Conservation (phyloP, 2,329 filamentous ascomycete genomes). For the Beauveria asiatica region DNA sequence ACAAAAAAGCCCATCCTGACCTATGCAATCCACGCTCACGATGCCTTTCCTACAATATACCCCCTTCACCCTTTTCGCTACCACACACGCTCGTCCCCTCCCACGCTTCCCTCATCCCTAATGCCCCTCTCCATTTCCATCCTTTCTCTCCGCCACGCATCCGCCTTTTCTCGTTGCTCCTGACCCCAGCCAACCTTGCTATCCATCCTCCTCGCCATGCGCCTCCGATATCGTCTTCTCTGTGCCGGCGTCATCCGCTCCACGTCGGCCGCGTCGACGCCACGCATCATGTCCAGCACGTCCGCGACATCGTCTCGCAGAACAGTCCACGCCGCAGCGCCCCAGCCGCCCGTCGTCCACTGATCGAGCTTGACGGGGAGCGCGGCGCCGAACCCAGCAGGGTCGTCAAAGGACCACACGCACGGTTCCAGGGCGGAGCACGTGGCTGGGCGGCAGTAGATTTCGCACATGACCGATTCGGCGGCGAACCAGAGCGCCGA, state of each 20-base stretch:
- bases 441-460: slow-evolving; percentile 45
- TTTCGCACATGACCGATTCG: slow-evolving; percentile 45
- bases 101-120: slow-evolving; percentile 25
- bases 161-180: slow-evolving; percentile 35
- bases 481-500: slow-evolving; percentile 43
- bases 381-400: slow-evolving; percentile 47
- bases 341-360: slow-evolving; percentile 48
- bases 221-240: slow-evolving; percentile 40
- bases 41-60: background rate
- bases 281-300: slow-evolving; percentile 34
- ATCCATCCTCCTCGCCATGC: slow-evolving; percentile 37
- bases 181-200: slow-evolving; percentile 16
- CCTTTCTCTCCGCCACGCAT: slow-evolving; percentile 37
- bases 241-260: slow-evolving; percentile 36
- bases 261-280: slow-evolving; percentile 37
- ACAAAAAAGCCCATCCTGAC: background rate
- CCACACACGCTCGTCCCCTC: slow-evolving; percentile 23
- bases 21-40: background rate
- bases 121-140: slow-evolving; percentile 28
- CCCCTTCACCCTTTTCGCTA: background rate
- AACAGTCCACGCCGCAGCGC: slow-evolving; percentile 27
- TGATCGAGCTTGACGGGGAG: slow-evolving; percentile 55
- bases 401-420: slow-evolving; percentile 49
- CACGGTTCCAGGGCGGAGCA: slow-evolving; percentile 40
- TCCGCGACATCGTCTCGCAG: slow-evolving; percentile 40